phyloP scores from a whole-genome alignment of 208 protist genomes.

The Phytomonas serpens region DNA sequence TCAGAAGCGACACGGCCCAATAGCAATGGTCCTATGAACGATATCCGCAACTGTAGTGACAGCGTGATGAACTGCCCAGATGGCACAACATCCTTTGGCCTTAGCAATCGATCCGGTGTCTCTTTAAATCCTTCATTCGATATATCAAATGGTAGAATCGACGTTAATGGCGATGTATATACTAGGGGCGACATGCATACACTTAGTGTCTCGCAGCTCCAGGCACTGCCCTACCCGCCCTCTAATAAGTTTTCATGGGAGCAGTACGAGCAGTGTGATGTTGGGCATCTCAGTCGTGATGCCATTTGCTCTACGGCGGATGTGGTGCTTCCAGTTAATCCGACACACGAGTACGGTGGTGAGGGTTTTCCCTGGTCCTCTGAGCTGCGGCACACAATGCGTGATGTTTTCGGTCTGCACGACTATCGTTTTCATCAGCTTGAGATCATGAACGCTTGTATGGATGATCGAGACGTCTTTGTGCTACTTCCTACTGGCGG shows the following conservation, averaged over 20 bases:
- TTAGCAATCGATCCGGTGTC: not conserved
- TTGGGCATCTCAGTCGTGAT: slow-evolving; percentile 17
- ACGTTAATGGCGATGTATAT: not conserved
- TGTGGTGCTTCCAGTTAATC: slow-evolving; percentile 63
- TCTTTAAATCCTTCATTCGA: not conserved
- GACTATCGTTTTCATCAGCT: slow-evolving; percentile 90
- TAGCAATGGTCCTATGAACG: not conserved
- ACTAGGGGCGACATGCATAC: not conserved
- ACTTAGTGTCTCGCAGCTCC: not conserved
- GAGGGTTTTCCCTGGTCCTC: slow-evolving; percentile 75
- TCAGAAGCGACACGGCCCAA: not conserved
- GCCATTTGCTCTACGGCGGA: slow-evolving; percentile 25
- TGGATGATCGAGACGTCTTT: slow-evolving; percentile 90
- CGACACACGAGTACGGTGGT: slow-evolving; percentile 45
- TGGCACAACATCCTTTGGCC: not conserved
- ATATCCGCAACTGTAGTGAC: not conserved
- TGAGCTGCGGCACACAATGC: slow-evolving; percentile 81
- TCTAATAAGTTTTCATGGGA: slow-evolving; percentile 57
- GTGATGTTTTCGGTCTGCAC: slow-evolving; percentile 84
- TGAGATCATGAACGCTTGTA: slow-evolving; percentile 93
- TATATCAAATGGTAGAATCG: not conserved
- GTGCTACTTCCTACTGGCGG: slow-evolving; percentile 93
- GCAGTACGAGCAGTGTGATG: slow-evolving; percentile 40
- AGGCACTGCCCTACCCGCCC: slow-evolving; percentile 1
- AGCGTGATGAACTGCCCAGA: not conserved